Percentiles rank a stretch among this genome's conserved stretches.
These are phyloP conservation scores for Exophiala xenobiotica DNA, from an alignment of 2,329 filamentous ascomycete species.

Conservation along the genomic window DNA sequence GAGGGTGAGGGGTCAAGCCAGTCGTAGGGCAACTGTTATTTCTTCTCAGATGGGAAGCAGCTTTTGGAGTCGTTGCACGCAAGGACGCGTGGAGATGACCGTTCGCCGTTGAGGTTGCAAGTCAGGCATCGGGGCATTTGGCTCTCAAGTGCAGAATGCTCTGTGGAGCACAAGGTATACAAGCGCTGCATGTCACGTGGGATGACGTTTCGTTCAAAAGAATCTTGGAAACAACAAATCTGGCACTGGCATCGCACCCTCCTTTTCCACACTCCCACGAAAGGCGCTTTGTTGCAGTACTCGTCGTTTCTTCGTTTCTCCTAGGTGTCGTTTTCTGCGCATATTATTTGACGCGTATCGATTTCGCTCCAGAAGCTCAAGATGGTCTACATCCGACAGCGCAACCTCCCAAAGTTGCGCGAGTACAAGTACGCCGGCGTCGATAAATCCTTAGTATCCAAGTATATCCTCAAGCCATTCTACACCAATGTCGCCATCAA, in stretches of 20 bases:
- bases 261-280: neutral
- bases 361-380: slow-evolving; percentile 6
- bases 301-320: neutral
- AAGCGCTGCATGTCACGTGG: too few relatives aligned
- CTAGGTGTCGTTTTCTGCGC: neutral
- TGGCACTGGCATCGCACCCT: neutral
- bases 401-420: slow-evolving; percentile 81
- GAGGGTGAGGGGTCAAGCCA: slow-evolving; percentile 1
- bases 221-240: neutral
- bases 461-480: slow-evolving; percentile 95
- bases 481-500: slow-evolving; percentile 94
- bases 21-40: slow-evolving; percentile 1
- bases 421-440: slow-evolving; percentile 94
- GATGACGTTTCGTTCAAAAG: neutral
- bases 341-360: slow-evolving; percentile 3
- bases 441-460: slow-evolving; percentile 84
- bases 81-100: too few relatives aligned
- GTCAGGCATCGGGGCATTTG: too few relatives aligned
- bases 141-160: too few relatives aligned
- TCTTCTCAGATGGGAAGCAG: slow-evolving; percentile 1
- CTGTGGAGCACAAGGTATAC: too few relatives aligned
- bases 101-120: too few relatives aligned
- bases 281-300: neutral
- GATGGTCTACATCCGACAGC: slow-evolving; percentile 96
- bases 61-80: too few relatives aligned